Evolutionary conservation across 2,329 filamentous ascomycete species (phyloP).

Genomic region (Bisporella sp.): DNA sequence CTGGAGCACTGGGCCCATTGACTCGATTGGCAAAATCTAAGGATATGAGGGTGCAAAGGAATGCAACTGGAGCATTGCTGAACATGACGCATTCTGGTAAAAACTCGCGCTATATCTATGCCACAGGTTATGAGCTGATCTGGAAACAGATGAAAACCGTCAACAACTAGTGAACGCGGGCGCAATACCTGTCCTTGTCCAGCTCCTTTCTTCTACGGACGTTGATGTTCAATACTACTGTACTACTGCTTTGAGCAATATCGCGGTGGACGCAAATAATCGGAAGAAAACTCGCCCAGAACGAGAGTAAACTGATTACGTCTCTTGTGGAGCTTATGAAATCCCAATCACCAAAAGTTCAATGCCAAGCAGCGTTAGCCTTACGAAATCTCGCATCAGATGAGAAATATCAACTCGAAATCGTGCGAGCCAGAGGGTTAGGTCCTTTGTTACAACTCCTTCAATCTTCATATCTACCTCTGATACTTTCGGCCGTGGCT

Average conservation of each 20-base stretch:
- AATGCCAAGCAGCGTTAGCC: slow-evolving; percentile 92
- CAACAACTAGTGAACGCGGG: slow-evolving; percentile 96
- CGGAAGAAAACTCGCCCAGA: slow-evolving; percentile 84
- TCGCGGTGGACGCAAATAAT: slow-evolving; percentile 89
- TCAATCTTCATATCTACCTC: slow-evolving; percentile 89
- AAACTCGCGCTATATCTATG: background rate
- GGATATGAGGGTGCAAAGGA: slow-evolving; percentile 97
- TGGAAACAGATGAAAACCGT: slow-evolving; percentile 76
- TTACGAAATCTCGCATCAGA: slow-evolving; percentile 94
- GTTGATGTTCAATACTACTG: slow-evolving; percentile 99
- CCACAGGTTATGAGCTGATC: slow-evolving; percentile 9
- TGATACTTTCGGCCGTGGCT: slow-evolving; percentile 93
- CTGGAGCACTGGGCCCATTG: slow-evolving; percentile 83
- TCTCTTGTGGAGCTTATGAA: slow-evolving; percentile 96
- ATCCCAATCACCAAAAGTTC: slow-evolving; percentile 92
- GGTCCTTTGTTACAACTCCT: slow-evolving; percentile 80
- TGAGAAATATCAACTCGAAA: slow-evolving; percentile 97
- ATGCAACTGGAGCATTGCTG: slow-evolving; percentile 89
- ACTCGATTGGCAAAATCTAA: slow-evolving; percentile 93
- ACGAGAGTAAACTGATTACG: slow-evolving; percentile 85
- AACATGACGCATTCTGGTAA: slow-evolving; percentile 99
- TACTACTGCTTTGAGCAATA: slow-evolving; percentile 96
- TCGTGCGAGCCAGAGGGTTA: slow-evolving; percentile 83
- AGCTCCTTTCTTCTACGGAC: slow-evolving; percentile 85
- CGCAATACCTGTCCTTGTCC: slow-evolving; percentile 94